Conservation (phyloP, 371 early-diverging fungal genomes). For the Mortierella sp. region DNA sequence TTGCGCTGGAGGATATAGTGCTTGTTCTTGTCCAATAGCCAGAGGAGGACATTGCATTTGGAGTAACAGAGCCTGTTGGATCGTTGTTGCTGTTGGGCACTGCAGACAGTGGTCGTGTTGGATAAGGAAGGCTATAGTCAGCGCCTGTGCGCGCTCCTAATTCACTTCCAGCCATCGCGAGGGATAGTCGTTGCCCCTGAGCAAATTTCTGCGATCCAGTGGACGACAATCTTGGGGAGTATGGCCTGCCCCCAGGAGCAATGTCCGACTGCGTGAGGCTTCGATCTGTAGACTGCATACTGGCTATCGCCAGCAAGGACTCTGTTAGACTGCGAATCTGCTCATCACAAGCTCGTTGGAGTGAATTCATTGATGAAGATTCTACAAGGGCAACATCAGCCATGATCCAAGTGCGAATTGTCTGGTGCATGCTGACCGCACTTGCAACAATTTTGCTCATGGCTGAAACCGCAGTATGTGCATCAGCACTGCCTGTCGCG, state of each 20-base stretch:
- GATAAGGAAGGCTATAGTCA: constrained; percentile 11
- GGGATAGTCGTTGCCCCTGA: constrained; percentile 29
- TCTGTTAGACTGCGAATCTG: constrained; percentile 51
- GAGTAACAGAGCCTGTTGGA: constrained; percentile 6
- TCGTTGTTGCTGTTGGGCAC: constrained; percentile 4
- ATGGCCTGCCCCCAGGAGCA: constrained; percentile 15
- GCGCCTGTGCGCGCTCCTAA: constrained; percentile 7
- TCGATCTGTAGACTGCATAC: constrained; percentile 4
- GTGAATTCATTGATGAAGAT: constrained; percentile 39
- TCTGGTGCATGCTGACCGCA: constrained; percentile 46
- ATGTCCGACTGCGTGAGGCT: background rate
- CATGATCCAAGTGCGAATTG: constrained; percentile 38
- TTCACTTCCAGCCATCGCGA: constrained; percentile 16
- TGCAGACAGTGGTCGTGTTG: constrained; percentile 27
- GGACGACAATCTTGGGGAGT: constrained; percentile 20
- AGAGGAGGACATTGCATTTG: constrained; percentile 24
- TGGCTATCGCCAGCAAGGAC: constrained; percentile 25
- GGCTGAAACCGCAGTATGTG: constrained; percentile 8
- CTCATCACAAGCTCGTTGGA: constrained; percentile 47
- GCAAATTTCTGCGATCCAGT: constrained; percentile 8
- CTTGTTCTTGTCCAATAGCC: constrained; percentile 23
- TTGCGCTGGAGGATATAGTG: constrained; percentile 11
- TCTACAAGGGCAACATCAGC: constrained; percentile 45
- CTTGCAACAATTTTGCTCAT: constrained; percentile 38
- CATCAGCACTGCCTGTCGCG: background rate